Base-by-base conservation (phyloP, 441 rosid species). In the Adansonia gregorii region DNA sequence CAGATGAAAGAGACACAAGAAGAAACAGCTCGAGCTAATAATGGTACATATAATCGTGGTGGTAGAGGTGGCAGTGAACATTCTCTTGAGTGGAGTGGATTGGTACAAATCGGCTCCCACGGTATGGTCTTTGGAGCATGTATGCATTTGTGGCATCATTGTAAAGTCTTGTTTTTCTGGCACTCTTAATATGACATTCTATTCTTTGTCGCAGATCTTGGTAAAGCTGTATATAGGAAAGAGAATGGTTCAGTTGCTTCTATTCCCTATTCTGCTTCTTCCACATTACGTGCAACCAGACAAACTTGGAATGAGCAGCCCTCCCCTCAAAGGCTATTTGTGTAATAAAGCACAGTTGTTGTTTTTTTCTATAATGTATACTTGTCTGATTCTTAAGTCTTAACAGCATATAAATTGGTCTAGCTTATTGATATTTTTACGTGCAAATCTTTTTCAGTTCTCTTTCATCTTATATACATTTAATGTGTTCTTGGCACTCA, bases 1-100 rank as follows among this genome's bases (percentile, higher is more conserved):
- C 51, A 86, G 90, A 73, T 82, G 85, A 89, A 84, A 74, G 89
- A 86, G 76, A 78, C 82, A 0, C 88, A 83, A 66, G 88, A 87
- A 72, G 74, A 72, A n/a, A 83, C 74, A 70, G 45, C 72, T 49
- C 78, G 79, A 67, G 56, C 72, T 51, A 81, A 73, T 72, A 59
- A 48, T 48, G 67, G 83, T 51, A 9, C 77, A 49, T 73, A 75
- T 3, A 76, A 45, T 83, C 56, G 55, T 9, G 80, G 79, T 55
- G 85, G 48, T 73, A 75, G 78, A 75, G 80, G 58, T 73, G 83
- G 74, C n/a, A 64, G 41, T 46, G 91, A 86, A 76, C 64, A 67
- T 61, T 65, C 3, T 70, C 45, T 20, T 76, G 85, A 82, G 61
- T 74, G 48, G 49, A 83, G 49, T 65, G 67, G 67, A 39, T 60